Base-by-base conservation (phyloP, 495 filamentous ascomycete species). In the Talaromyces thailandensis region DNA sequence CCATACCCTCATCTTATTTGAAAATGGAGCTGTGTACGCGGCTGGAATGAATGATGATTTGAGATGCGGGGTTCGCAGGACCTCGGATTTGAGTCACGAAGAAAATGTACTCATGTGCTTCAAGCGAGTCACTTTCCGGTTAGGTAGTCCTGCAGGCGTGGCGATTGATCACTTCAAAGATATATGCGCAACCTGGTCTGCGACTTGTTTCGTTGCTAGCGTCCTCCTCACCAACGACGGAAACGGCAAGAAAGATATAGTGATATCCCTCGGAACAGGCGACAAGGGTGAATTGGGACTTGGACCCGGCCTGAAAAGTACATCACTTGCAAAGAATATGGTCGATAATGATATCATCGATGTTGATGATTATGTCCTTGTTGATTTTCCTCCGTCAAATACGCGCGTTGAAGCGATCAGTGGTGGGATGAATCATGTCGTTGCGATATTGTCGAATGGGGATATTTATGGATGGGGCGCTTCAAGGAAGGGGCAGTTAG, bases 391-490 rank as follows among this genome's bases (percentile, higher is more conserved):
- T 6, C 87, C 84, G 0, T 3, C 63, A 2, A 79, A 71, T 0
- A 78, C 76, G 3, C 62, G 68, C 1, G 68, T 96, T 5, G 67
- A 77, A 0, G 75, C 84, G 45, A 64, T 98, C 11, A 74, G 86
- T 0, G 86, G 89, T 50, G 81, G 89, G n/a, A 86, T 95, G 76
- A 80, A 81, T 16, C 94, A 98, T 69, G 82, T 84, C 0, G 84
- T 92, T 18, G 85, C 79, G 4, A 82, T 96, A 4, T 73, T 96
- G 1, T 81, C 80, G 28, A 87, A 87, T 70, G 93, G 92, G 2
- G 78, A 87, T 1, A 86, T 88, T 1, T 96, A 87, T 71, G 94
- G 93, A 2, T 97, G 94, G 94, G 94, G 94, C 2, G 86, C 78
- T 64, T 85, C 86, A 6, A 80, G 92, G 28, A 92, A 96, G 74